Evolutionary conservation across 176 grass and related monocot genomes (phyloP), one percentile per base, ranked within the genome.

Genomic region (Aegilops umbellulata): DNA sequence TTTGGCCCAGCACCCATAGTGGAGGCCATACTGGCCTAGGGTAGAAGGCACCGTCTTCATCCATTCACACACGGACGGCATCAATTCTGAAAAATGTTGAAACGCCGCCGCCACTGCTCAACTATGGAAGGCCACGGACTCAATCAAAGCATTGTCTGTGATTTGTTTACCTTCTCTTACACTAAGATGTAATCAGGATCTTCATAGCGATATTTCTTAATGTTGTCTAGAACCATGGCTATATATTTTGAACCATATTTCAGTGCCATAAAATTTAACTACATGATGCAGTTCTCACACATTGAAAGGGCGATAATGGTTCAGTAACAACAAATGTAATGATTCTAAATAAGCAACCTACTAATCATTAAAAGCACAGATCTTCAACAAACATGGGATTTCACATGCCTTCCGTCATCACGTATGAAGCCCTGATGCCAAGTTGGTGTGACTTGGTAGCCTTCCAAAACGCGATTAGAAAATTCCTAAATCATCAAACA

Each of bases 341-440:
- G 7, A 34, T 80, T 69, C n/a, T 31, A 80, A 41, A 19, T 8
- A 76, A 77, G 36, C 41, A 78, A 16, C 14, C 31, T 22, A 78
- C 34, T 70, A 65, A 38, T 76, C 47, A 63, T 13, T 84, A 65
- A 72, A 65, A 80, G 47, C 34, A 82, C n/a, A 90, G 44, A 34
- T 87, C 1, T 27, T 70, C 8, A 69, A 72, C 27, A 58, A 82
- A 41, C 17, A 73, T 57, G 25, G 85, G 62, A 87, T 87, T 34
- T 68, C 8, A 58, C 74, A 80, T 94, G 74, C 96, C 96, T 92
- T 90, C 96, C 96, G 76, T 98, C 91, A 84, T 98, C 96, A 71
- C 86, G 70, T 80, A 98, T 94, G 62, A 81, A 95, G 69, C 95
- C 95, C 78, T 98, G 95, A 89, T 98, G 89, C 93, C 93, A 98